Percentiles rank a stretch among this genome's conserved stretches.
These are phyloP conservation scores for Pterulicium gracile DNA, from an alignment of 1,284 basidiomycete genomes.

Conservation along the genomic window DNA sequence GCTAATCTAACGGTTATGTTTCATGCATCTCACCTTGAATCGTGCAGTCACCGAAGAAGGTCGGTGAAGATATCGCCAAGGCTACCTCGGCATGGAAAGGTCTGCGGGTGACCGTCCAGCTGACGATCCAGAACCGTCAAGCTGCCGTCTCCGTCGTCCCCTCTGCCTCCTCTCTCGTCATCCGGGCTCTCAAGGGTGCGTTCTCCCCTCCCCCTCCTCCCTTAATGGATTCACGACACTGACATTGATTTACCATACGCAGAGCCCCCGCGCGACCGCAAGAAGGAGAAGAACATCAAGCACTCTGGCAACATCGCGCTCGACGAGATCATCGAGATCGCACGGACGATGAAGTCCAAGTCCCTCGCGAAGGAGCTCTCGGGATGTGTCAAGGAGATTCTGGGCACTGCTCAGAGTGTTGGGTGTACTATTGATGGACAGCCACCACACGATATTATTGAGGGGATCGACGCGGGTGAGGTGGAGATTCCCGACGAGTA, in stretches of 20 bases:
- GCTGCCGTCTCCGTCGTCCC: constrained; percentile 95
- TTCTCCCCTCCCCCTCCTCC: constrained; percentile 7
- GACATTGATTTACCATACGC: constrained; percentile 9
- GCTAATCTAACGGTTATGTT: constrained; percentile 1
- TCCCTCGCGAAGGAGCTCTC: constrained; percentile 90
- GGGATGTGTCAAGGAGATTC: constrained; percentile 88
- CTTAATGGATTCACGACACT: not conserved
- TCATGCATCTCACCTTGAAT: constrained; percentile 4
- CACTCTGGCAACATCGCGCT: constrained; percentile 93
- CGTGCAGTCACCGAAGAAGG: constrained; percentile 99
- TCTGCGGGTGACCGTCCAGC: constrained; percentile 97
- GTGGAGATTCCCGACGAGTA: constrained; percentile 94
- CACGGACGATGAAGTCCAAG: constrained; percentile 94
- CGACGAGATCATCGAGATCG: constrained; percentile 93
- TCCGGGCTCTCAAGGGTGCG: constrained; percentile 93
- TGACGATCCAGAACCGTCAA: constrained; percentile 99
- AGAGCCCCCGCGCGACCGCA: constrained; percentile 99
- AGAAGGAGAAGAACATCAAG: constrained; percentile 99
- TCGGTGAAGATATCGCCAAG: constrained; percentile 99
- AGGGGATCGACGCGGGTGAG: constrained; percentile 92
- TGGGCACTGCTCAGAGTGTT: constrained; percentile 88
- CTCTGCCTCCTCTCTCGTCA: constrained; percentile 95
- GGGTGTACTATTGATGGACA: constrained; percentile 96
- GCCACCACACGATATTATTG: constrained; percentile 92
- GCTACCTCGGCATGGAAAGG: constrained; percentile 99